Evolutionary conservation across 768 basidiomycete genomes (phyloP).

Genomic region (Porphyrellus cyaneotinctus): DNA sequence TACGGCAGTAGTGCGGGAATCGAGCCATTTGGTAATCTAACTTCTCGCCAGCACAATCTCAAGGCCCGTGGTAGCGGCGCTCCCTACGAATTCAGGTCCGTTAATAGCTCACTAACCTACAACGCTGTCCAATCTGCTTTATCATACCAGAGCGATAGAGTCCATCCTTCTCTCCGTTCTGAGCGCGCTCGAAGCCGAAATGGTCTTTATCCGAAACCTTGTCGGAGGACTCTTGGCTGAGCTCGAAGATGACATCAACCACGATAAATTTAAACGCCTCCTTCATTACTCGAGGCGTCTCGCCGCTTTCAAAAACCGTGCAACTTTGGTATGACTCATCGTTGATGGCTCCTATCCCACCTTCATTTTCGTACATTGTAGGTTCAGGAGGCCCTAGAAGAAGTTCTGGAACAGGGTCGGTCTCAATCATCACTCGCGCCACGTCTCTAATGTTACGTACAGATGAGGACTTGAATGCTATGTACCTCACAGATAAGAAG

Average conservation of each 20-base stretch:
- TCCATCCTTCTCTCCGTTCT: constrained; percentile 89
- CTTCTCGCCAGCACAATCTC: constrained; percentile 65
- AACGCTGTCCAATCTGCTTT: constrained; percentile 11
- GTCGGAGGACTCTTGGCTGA: constrained; percentile 88
- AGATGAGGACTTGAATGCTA: constrained; percentile 94
- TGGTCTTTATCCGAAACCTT: constrained; percentile 89
- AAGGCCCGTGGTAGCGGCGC: constrained; percentile 63
- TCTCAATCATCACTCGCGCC: background rate
- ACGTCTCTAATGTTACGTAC: constrained; percentile 4
- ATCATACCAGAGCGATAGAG: constrained; percentile 71
- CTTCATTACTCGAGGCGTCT: constrained; percentile 90
- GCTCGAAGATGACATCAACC: constrained; percentile 92
- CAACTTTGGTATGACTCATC: constrained; percentile 57
- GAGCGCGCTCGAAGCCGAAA: constrained; percentile 92
- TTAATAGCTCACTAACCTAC: constrained; percentile 16
- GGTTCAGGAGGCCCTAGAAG: constrained; percentile 89
- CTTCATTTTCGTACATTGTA: constrained; percentile 32
- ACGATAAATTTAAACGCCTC: constrained; percentile 88
- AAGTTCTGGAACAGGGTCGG: constrained; percentile 84
- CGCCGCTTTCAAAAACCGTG: constrained; percentile 86
- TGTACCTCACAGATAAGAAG: constrained; percentile 91
- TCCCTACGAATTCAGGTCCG: constrained; percentile 86
- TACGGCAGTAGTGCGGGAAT: constrained; percentile 30
- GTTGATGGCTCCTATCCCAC: background rate
- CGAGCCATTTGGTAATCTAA: constrained; percentile 5